Percentiles rank a stretch among this genome's conserved stretches.
Conservation (phyloP, 805 yeast genomes). For the Ogataea parapolymorpha region DNA sequence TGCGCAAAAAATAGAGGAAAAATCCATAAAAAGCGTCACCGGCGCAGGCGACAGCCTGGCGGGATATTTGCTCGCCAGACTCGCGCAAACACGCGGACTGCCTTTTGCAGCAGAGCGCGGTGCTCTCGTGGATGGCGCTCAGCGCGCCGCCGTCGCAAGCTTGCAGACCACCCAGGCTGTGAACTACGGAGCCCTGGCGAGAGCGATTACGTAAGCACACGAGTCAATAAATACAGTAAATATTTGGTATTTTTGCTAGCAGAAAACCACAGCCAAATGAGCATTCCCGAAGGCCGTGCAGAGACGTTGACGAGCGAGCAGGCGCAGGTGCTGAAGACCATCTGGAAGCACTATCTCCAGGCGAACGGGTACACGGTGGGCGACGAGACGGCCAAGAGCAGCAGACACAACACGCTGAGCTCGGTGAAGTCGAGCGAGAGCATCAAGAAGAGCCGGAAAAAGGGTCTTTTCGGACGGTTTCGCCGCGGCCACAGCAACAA, state of each 20-base stretch:
- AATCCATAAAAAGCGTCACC: slow-evolving; percentile 59
- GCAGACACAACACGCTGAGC: slow-evolving; percentile 24
- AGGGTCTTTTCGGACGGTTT: slow-evolving; percentile 29
- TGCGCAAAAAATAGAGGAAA: slow-evolving; percentile 29
- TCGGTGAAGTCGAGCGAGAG: slow-evolving; percentile 27
- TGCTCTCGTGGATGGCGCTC: slow-evolving; percentile 23
- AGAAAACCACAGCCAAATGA: slow-evolving; percentile 3
- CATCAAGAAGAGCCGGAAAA: slow-evolving; percentile 33
- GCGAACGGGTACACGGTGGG: slow-evolving; percentile 48
- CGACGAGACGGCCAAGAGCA: slow-evolving; percentile 9
- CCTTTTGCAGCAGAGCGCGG: slow-evolving; percentile 8
- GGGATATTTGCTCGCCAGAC: slow-evolving; percentile 55
- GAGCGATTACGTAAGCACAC: slow-evolving; percentile 3
- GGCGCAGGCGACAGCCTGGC: slow-evolving; percentile 87
- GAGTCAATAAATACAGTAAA: background rate
- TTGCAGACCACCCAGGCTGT: slow-evolving; percentile 23
- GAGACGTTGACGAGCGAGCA: slow-evolving; percentile 50
- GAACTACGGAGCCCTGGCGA: slow-evolving; percentile 16
- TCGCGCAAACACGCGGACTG: slow-evolving; percentile 20
- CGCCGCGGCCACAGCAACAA: slow-evolving; percentile 26
- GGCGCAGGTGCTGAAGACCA: slow-evolving; percentile 62
- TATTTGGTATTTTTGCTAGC: background rate
- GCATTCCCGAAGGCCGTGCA: slow-evolving; percentile 39
- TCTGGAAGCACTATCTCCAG: slow-evolving; percentile 64
- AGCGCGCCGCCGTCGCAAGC: slow-evolving; percentile 27